Base-by-base conservation (phyloP, 306 rosid genomes). In the Gynostemma pentaphyllum region DNA sequence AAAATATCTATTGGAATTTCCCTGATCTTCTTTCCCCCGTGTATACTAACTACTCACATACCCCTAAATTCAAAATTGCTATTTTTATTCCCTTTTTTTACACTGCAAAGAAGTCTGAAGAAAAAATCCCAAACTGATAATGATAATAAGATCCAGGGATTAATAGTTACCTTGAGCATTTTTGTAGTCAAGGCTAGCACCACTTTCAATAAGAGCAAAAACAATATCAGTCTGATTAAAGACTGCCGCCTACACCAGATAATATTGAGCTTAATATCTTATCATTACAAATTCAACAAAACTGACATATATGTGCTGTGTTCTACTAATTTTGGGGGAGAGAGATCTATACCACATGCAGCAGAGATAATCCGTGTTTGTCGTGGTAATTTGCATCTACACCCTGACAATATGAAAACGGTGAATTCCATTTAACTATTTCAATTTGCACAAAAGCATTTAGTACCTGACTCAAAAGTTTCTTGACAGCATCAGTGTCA, bases 201-300 rank as follows among this genome's bases (percentile, higher is more conserved):
- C 99, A 49, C 79, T 76, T 49, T 89, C 97, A 92, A 94, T 94
- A 61, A 94, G 99, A 72, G 81, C 68, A 76, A 89, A 94, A 55
- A 68, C 94, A 70, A 89, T 94, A 59, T 86, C 97, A n/a, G 97
- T 86, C 68, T 85, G 97, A 79, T 89, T 94, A 68, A 94, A 94
- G 68, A 94, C 91, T 23, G 99, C 89, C 57, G 95, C 99, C 99
- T 88, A 30, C 80, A 80, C 75, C 75, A 55, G 37, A 62, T 7
- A 62, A 57, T 49, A 47, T 27, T 26, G 70, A 68, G 39, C 64
- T 75, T 29, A 74, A 73, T 60, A 23, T 26, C 53, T 26, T 69
- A 36, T 16, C 23, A 22, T 5, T 12, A n/a, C 18, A 59, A 63
- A 52, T 1, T 12, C n/a, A 78, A 69, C 40, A 8, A 70, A n/a